A percentile compares a stretch with the other conserved stretches of the same genome.
These are phyloP conservation scores for Echinochloa phyllopogon DNA, from an alignment of 176 grass and related monocot species.

Conservation along the genomic window DNA sequence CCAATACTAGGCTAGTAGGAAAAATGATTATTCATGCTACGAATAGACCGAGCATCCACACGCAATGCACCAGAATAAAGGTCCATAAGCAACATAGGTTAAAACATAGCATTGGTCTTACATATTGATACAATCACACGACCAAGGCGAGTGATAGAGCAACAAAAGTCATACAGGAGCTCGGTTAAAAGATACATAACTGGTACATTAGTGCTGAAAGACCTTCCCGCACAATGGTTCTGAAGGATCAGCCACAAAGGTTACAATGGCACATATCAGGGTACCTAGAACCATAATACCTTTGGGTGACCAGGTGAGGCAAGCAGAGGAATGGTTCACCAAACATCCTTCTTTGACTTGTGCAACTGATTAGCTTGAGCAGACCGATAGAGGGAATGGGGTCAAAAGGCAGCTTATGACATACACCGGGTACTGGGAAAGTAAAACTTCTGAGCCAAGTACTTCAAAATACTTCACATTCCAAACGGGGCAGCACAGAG, in stretches of 20 bases:
- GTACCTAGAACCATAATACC: slow-evolving; percentile 6
- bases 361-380: slow-evolving; percentile 30
- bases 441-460: slow-evolving; percentile 21
- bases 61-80: slow-evolving; percentile 4
- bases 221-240: not conserved
- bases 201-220: not conserved
- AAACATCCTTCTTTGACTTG: not conserved
- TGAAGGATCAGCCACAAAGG: not conserved
- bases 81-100: slow-evolving; percentile 10
- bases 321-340: slow-evolving; percentile 16
- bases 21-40: not conserved
- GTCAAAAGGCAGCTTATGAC: slow-evolving; percentile 31
- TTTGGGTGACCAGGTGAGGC: not conserved
- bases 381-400: slow-evolving; percentile 6
- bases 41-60: not conserved
- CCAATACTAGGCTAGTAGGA: not conserved
- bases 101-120: not conserved
- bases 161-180: slow-evolving; percentile 16
- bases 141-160: slow-evolving; percentile 15
- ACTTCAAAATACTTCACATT: slow-evolving; percentile 42
- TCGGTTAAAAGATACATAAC: slow-evolving; percentile 34
- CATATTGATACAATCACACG: slow-evolving; percentile 16
- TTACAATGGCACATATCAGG: slow-evolving; percentile 5
- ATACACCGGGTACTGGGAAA: slow-evolving; percentile 9
- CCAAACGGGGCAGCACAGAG: slow-evolving; percentile 63